A percentile compares a stretch with the other conserved stretches of the same genome.
These are phyloP conservation scores for Aspergillus sp. DNA, from an alignment of 2,329 filamentous ascomycete species.

Conservation along the genomic window DNA sequence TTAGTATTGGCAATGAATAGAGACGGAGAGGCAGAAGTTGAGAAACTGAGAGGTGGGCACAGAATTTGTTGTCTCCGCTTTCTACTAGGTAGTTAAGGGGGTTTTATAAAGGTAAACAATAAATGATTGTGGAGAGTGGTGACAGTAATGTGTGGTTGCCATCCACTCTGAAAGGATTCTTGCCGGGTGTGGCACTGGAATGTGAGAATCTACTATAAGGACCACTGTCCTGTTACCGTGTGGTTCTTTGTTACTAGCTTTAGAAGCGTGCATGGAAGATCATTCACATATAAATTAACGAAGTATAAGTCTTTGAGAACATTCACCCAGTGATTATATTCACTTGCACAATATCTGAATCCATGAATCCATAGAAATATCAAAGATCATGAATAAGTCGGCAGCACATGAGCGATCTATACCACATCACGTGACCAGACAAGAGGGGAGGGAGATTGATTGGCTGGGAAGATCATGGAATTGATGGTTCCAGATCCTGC, in stretches of 20 bases:
- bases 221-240: not conserved
- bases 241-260: not conserved
- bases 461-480: not conserved
- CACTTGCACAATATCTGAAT: too few relatives aligned
- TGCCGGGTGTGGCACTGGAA: not conserved
- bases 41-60: not conserved
- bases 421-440: constrained; percentile 3
- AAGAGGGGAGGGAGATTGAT: not conserved
- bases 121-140: not conserved
- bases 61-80: not conserved
- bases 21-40: not conserved
- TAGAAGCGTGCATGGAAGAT: not conserved
- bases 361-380: too few relatives aligned
- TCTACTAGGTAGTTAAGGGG: not conserved
- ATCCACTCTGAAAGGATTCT: not conserved
- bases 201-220: not conserved
- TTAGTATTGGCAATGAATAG: not conserved
- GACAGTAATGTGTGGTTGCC: constrained; percentile 3
- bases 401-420: not conserved
- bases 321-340: too few relatives aligned
- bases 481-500: not conserved
- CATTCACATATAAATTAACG: not conserved
- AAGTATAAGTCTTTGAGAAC: too few relatives aligned
- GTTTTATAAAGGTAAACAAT: not conserved
- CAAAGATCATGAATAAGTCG: not conserved